Conservation (phyloP, 495 filamentous ascomycete genomes). For the Aspergillus coremiiformis region DNA sequence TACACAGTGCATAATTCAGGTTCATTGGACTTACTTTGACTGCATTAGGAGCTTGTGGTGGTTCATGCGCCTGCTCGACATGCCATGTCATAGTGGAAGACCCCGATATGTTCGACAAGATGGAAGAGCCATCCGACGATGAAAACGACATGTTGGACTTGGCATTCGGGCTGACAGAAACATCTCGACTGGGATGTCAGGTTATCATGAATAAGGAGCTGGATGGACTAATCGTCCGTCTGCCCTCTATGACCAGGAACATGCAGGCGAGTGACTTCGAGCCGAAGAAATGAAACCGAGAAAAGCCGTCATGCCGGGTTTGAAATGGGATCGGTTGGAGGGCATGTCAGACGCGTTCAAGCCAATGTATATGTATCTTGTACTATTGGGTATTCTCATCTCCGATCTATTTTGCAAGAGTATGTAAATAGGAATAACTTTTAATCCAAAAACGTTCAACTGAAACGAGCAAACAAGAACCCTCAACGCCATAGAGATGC, state of each 20-base stretch:
- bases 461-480: constrained; percentile 11
- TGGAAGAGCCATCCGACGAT: constrained; percentile 89
- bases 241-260: constrained; percentile 93
- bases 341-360: neutral
- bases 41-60: constrained; percentile 72
- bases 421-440: constrained; percentile 16
- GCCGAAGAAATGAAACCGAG: constrained; percentile 26
- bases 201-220: constrained; percentile 84
- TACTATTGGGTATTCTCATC: constrained; percentile 18
- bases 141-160: constrained; percentile 99
- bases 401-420: constrained; percentile 15
- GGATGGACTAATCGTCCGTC: constrained; percentile 73
- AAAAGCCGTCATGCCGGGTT: neutral
- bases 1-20: neutral
- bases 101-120: constrained; percentile 78
- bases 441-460: constrained; percentile 16
- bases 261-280: constrained; percentile 88
- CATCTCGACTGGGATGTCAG: constrained; percentile 91
- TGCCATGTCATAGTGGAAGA: constrained; percentile 92
- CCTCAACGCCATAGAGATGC: constrained; percentile 37
- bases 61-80: constrained; percentile 92
- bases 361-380: constrained; percentile 3
- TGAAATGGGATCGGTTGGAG: neutral
- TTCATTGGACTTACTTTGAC: neutral
- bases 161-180: constrained; percentile 93